Evolutionary conservation across 83 land plant genomes (phyloP).

Genomic region (Thuja plicata): DNA sequence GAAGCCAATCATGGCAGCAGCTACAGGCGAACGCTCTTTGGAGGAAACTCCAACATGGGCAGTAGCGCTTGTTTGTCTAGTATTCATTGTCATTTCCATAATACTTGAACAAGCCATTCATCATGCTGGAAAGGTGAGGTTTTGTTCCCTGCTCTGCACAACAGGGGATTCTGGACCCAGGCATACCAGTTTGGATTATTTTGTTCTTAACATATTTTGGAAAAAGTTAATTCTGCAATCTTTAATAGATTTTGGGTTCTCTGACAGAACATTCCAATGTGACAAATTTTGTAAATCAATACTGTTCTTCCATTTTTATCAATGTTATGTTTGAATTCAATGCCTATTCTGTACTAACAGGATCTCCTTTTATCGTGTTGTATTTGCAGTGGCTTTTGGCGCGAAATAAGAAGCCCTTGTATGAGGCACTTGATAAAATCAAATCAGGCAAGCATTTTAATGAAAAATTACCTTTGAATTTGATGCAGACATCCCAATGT

Average conservation of each 20-base stretch:
- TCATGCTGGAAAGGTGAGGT: constrained; percentile 36
- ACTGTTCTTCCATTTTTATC: neutral
- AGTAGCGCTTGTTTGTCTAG: constrained; percentile 51
- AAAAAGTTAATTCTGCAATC: no score
- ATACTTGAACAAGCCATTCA: constrained; percentile 46
- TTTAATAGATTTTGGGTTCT: no score
- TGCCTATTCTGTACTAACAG: neutral
- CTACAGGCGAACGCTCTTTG: constrained; percentile 16
- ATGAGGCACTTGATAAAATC: constrained; percentile 51
- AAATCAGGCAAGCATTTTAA: constrained; percentile 37
- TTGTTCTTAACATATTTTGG: no score
- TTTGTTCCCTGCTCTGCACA: neutral
- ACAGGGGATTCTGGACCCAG: no score
- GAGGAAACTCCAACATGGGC: constrained; percentile 68
- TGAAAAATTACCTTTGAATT: neutral
- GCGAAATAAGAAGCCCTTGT: constrained; percentile 33
- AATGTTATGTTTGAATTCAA: neutral
- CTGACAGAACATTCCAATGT: neutral
- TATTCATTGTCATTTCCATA: constrained; percentile 43
- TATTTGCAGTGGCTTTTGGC: constrained; percentile 40
- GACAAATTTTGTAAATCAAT: no score
- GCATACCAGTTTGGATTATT: neutral
- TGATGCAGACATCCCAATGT: neutral
- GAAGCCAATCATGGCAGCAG: constrained; percentile 10
- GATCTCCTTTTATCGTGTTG: neutral